phyloP scores from a whole-genome alignment of 2,329 filamentous ascomycete species.

The Diaporthe longicolla region DNA sequence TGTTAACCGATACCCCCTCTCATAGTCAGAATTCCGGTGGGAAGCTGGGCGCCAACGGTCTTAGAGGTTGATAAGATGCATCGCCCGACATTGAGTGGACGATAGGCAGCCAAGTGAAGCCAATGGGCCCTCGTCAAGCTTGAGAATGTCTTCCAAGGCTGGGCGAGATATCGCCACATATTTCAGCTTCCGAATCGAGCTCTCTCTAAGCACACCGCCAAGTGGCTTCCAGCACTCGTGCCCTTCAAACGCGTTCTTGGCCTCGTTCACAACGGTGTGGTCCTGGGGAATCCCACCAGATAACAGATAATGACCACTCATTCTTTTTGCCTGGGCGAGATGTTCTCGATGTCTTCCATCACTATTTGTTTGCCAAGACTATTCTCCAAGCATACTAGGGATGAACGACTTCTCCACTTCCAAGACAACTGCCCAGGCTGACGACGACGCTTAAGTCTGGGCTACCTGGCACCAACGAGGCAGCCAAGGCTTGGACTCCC shows the following conservation, averaged over 20 bases:
- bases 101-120: constrained; percentile 21
- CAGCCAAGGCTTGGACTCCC: constrained; percentile 17
- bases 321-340: neutral
- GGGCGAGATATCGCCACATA: constrained; percentile 16
- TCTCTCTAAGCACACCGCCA: neutral
- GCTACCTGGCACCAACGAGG: neutral
- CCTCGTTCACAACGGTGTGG: neutral
- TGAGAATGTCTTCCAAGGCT: constrained; percentile 23
- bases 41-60: constrained; percentile 23
- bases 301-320: neutral
- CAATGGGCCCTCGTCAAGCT: neutral
- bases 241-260: neutral
- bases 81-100: neutral
- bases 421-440: constrained; percentile 9
- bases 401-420: constrained; percentile 27
- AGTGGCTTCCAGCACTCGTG: neutral
- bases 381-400: neutral
- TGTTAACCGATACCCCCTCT: neutral
- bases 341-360: neutral
- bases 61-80: neutral
- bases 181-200: constrained; percentile 2
- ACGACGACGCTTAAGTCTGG: neutral
- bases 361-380: neutral
- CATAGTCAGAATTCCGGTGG: neutral
- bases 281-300: neutral